Conservation (phyloP, 2,329 filamentous ascomycete species). For the Ophiocordyceps sinensis region DNA sequence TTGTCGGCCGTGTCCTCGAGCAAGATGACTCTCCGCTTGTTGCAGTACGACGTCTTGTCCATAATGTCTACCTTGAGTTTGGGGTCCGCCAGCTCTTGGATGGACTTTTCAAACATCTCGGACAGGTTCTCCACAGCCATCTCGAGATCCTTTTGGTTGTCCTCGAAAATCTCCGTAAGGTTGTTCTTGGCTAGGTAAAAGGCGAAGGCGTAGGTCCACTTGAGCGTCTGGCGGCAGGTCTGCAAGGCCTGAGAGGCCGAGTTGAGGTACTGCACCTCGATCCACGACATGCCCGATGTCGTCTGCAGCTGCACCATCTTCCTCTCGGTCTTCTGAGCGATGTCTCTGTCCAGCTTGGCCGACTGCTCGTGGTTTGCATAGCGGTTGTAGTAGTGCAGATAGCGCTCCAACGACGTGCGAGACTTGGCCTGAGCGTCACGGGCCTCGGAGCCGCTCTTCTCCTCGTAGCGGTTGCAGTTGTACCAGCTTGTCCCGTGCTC, state of each 20-base stretch:
- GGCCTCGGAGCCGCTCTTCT: slow-evolving; percentile 84
- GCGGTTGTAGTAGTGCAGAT: slow-evolving; percentile 96
- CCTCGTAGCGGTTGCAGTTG: slow-evolving; percentile 95
- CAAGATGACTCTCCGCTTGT: slow-evolving; percentile 76
- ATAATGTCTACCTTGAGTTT: slow-evolving; percentile 96
- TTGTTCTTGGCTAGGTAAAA: slow-evolving; percentile 97
- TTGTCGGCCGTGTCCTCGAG: slow-evolving; percentile 89
- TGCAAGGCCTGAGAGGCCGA: slow-evolving; percentile 86
- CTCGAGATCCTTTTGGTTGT: slow-evolving; percentile 96
- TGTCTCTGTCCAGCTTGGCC: slow-evolving; percentile 88
- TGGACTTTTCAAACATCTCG: slow-evolving; percentile 98
- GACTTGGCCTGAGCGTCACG: slow-evolving; percentile 86
- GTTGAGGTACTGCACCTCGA: slow-evolving; percentile 94
- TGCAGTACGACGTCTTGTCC: slow-evolving; percentile 97
- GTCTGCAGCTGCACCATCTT: slow-evolving; percentile 97
- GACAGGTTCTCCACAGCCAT: slow-evolving; percentile 93
- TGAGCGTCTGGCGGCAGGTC: slow-evolving; percentile 93
- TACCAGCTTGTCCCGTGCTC: slow-evolving; percentile 99
- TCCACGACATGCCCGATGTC: slow-evolving; percentile 94
- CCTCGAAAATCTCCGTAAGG: slow-evolving; percentile 90
- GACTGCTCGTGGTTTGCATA: slow-evolving; percentile 99
- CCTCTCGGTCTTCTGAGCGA: slow-evolving; percentile 92
- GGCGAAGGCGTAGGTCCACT: slow-evolving; percentile 98
- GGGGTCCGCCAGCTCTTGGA: slow-evolving; percentile 67
- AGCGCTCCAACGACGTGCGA: slow-evolving; percentile 82